Conservation (phyloP, 352 stramenopile species). For the Nannochloropsis limnetica region DNA sequence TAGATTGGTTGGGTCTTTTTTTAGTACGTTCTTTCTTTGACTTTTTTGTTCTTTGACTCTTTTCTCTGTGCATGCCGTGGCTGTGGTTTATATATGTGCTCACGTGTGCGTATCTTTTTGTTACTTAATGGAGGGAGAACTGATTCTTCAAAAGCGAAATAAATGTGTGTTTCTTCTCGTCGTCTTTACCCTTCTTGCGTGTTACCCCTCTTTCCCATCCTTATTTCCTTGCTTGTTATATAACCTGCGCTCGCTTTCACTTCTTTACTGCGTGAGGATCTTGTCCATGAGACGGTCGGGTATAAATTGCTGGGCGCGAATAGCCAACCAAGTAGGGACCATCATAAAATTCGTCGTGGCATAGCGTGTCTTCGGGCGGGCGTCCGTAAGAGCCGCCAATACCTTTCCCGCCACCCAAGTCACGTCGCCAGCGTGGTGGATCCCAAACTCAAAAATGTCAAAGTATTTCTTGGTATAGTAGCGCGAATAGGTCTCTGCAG, state of each 20-base stretch:
- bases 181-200: not conserved
- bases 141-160: not conserved
- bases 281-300: conserved; percentile 17
- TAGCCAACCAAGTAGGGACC: not conserved
- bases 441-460: not conserved
- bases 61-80: not conserved
- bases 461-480: conserved; percentile 31
- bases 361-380: conserved; percentile 1
- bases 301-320: not conserved
- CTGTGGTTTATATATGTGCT: not conserved
- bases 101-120: not conserved
- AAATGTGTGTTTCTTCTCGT: not conserved
- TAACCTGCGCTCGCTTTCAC: not conserved
- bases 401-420: not conserved
- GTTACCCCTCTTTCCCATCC: not conserved
- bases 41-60: not conserved
- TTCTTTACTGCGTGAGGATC: not conserved
- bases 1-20: not conserved
- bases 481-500: not conserved
- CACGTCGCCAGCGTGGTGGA: not conserved
- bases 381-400: conserved; percentile 3
- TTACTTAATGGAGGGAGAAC: not conserved
- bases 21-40: not conserved
- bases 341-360: not conserved
- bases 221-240: not conserved